Evolutionary conservation across 257 asterid species (phyloP).

Genomic region (Primulina tabacum): DNA sequence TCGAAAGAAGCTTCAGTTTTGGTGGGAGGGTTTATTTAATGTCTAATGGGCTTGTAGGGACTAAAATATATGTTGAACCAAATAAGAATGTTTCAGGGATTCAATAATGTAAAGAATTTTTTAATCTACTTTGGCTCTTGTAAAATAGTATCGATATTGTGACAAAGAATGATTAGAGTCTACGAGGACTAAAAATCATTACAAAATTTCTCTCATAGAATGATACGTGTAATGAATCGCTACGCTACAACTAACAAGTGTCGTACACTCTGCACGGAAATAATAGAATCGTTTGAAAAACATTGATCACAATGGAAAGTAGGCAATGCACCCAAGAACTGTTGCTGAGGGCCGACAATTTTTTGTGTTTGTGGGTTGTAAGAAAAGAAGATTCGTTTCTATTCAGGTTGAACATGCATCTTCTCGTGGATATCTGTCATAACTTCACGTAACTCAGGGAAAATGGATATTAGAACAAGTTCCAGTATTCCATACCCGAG

Average conservation of each 20-base stretch:
- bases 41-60: too few species aligned
- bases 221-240: constrained; percentile 9
- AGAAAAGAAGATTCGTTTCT: constrained; percentile 22
- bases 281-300: constrained; percentile 21
- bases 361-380: constrained; percentile 12
- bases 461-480: constrained; percentile 66
- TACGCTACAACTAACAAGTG: constrained; percentile 18
- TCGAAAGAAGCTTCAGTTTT: too few species aligned
- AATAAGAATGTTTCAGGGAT: too few species aligned
- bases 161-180: neutral
- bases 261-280: constrained; percentile 40
- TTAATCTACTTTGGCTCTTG: too few species aligned
- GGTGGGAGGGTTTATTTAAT: too few species aligned
- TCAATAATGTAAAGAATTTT: too few species aligned
- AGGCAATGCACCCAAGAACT: neutral
- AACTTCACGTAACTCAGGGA: constrained; percentile 76
- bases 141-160: neutral
- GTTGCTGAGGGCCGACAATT: constrained; percentile 21
- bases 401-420: constrained; percentile 38
- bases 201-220: neutral
- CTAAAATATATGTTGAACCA: too few species aligned
- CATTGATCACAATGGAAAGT: constrained; percentile 1
- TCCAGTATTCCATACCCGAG: constrained; percentile 89
- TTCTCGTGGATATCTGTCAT: constrained; percentile 71
- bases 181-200: neutral